Evolutionary conservation across 2,329 filamentous ascomycete genomes (phyloP).

Genomic region (Colletotrichum aenigma): DNA sequence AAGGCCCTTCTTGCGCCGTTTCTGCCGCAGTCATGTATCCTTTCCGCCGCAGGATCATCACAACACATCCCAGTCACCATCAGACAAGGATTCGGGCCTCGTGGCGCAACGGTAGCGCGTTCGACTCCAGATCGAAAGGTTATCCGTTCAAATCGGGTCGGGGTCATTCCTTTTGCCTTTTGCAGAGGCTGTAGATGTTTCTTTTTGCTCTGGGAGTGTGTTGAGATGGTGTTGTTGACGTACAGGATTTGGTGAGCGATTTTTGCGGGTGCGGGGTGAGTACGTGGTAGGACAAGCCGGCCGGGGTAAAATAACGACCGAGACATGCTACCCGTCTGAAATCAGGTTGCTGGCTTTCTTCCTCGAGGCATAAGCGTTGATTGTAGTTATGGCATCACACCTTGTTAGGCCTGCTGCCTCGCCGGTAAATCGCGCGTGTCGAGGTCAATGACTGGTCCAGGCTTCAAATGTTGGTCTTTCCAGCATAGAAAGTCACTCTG

Average conservation of each 20-base stretch:
- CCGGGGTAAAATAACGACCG: too few species aligned
- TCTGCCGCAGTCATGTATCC: neutral
- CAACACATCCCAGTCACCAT: neutral
- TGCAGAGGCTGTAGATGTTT: neutral
- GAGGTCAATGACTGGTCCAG: neutral
- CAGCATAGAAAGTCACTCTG: neutral
- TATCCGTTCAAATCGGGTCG: constrained; percentile 20
- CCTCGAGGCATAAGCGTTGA: neutral
- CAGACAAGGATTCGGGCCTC: neutral
- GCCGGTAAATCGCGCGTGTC: neutral
- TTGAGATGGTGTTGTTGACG: neutral
- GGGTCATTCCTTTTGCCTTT: constrained; percentile 1
- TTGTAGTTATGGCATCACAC: accelerated
- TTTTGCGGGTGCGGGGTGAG: neutral
- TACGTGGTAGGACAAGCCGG: neutral
- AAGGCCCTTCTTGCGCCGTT: neutral
- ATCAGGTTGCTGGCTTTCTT: neutral
- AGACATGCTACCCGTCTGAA: neutral
- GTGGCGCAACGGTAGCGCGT: constrained; percentile 20
- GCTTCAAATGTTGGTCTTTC: neutral
- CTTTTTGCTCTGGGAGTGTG: neutral
- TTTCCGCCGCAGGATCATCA: accelerated
- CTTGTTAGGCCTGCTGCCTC: neutral
- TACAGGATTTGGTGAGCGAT: neutral
- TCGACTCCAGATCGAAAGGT: constrained; percentile 21